These are phyloP conservation scores for Skeletonema potamos DNA, from an alignment of 108 stramenopile genomes.

Conservation along the genomic window DNA sequence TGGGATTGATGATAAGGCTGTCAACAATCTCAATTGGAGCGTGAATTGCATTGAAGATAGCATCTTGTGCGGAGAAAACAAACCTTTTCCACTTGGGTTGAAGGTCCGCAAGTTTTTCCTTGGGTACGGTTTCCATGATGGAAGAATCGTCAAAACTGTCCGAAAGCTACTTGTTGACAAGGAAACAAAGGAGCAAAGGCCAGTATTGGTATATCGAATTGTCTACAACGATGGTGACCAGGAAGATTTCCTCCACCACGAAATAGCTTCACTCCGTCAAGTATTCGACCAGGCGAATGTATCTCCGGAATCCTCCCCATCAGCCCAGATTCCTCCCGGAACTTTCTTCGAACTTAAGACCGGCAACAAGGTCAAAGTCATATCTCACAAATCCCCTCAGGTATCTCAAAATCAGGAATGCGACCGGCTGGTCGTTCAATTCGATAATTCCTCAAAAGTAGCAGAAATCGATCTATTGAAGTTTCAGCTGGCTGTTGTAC, in stretches of 20 bases:
- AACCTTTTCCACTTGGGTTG: conserved; percentile 42
- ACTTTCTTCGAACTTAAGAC: conserved; percentile 29
- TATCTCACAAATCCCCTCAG: conserved; percentile 12
- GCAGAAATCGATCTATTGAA: conserved; percentile 17
- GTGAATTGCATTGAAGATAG: conserved; percentile 46
- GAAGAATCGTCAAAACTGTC: conserved; percentile 34
- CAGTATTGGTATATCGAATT: conserved; percentile 41
- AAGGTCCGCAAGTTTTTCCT: conserved; percentile 41
- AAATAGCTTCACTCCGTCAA: conserved; percentile 38
- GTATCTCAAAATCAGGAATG: conserved; percentile 7
- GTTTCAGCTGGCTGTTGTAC: conserved; percentile 34
- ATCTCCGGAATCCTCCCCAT: conserved; percentile 1
- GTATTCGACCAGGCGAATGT: conserved; percentile 28
- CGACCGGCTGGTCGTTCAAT: conserved; percentile 2
- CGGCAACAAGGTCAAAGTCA: conserved; percentile 24
- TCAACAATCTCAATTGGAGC: conserved; percentile 27
- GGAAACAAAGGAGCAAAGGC: conserved; percentile 12
- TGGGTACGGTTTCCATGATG: conserved; percentile 49
- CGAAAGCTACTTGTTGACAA: conserved; percentile 25
- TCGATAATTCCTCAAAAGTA: not conserved
- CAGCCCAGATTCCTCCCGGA: conserved; percentile 34
- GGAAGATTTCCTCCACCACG: conserved; percentile 45
- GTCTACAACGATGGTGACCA: conserved; percentile 45
- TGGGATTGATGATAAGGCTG: conserved; percentile 8
- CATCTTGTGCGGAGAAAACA: conserved; percentile 32